These are phyloP conservation scores for Begonia peltatifolia DNA, from an alignment of 306 rosid genomes.

Conservation along the genomic window DNA sequence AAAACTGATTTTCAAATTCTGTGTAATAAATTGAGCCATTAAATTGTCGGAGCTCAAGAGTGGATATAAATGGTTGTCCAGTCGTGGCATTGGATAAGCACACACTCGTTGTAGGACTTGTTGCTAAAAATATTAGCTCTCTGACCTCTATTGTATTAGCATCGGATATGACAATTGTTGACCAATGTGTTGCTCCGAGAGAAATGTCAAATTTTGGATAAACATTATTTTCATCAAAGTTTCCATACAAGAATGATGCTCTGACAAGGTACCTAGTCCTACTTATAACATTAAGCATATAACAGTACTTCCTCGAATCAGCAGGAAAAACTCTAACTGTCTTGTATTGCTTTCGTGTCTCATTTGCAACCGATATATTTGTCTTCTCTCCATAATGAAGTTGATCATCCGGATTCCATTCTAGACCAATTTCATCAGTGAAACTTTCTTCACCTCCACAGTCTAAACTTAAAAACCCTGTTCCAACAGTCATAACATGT, in stretches of 20 bases:
- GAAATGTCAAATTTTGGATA: slow-evolving; percentile 91
- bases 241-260: slow-evolving; percentile 84
- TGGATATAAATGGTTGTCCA: slow-evolving; percentile 86
- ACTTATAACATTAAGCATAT: slow-evolving; percentile 52
- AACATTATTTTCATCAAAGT: slow-evolving; percentile 73
- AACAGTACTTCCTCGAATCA: slow-evolving; percentile 85
- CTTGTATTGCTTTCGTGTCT: slow-evolving; percentile 57
- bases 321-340: slow-evolving; percentile 75
- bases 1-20: slow-evolving; percentile 39
- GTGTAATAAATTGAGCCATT: slow-evolving; percentile 77
- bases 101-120: slow-evolving; percentile 57
- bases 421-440: slow-evolving; percentile 67
- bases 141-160: slow-evolving; percentile 39
- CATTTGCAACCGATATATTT: slow-evolving; percentile 45
- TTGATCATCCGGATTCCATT: slow-evolving; percentile 59
- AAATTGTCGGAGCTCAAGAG: slow-evolving; percentile 94
- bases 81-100: slow-evolving; percentile 98
- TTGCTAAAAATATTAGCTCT: slow-evolving; percentile 83
- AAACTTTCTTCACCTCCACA: slow-evolving; percentile 70
- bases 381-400: slow-evolving; percentile 42
- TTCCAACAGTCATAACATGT: slow-evolving; percentile 9
- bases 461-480: slow-evolving; percentile 89
- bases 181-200: slow-evolving; percentile 87
- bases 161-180: slow-evolving; percentile 82
- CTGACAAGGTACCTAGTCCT: slow-evolving; percentile 84